Conservation (phyloP, 768 basidiomycete genomes). For the Cystobasidium tubakii region DNA sequence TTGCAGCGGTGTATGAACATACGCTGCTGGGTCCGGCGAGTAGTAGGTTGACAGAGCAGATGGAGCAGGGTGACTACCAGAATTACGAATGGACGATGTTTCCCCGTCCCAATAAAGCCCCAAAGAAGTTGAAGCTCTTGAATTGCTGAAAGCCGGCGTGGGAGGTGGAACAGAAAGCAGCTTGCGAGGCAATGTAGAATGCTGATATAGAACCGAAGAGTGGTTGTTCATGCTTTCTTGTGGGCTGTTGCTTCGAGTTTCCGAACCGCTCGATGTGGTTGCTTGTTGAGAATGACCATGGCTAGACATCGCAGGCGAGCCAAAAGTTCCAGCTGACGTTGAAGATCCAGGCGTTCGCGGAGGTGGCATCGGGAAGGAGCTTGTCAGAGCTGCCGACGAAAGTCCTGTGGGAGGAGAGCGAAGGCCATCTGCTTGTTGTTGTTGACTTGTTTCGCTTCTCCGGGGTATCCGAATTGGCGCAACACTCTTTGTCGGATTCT, state of each 20-base stretch:
- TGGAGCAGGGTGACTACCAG: not conserved
- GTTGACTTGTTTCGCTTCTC: not conserved
- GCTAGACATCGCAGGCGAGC: not conserved
- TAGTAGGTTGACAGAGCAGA: not conserved
- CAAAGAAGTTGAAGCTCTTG: slow-evolving; percentile 5
- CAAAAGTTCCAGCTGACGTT: not conserved
- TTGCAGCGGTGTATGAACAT: not conserved
- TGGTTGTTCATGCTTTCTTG: not conserved
- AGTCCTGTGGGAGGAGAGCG: not conserved
- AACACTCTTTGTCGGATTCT: not conserved
- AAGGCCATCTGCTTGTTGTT: not conserved
- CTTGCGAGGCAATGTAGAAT: not conserved
- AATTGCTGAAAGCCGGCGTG: not conserved
- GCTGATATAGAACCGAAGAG: not conserved
- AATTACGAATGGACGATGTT: not conserved
- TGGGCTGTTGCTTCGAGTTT: not conserved
- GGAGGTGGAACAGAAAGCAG: not conserved
- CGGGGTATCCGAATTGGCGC: not conserved
- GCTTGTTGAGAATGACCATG: not conserved
- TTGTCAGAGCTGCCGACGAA: not conserved
- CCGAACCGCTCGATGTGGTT: not conserved
- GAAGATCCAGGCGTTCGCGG: slow-evolving; percentile 9
- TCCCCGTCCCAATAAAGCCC: not conserved
- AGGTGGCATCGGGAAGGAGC: slow-evolving; percentile 21
- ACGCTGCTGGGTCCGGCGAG: not conserved